These are phyloP conservation scores for Leptographium radiaticola DNA, from an alignment of 2,329 filamentous ascomycete genomes.

Conservation along the genomic window DNA sequence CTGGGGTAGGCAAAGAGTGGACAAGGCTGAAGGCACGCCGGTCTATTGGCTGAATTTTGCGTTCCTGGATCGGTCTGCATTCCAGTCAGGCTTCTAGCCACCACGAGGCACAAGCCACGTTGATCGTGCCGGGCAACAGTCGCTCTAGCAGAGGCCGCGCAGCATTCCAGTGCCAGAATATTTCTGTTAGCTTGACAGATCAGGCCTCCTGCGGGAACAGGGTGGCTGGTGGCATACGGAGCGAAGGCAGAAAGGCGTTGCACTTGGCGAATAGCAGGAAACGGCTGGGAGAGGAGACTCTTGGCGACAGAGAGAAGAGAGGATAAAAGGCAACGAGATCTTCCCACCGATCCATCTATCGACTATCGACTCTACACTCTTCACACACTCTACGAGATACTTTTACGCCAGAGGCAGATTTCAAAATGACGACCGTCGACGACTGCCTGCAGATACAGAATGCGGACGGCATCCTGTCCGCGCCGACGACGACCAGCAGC, in stretches of 20 bases:
- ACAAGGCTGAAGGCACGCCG: background rate
- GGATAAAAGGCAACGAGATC: background rate
- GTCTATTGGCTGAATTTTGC: background rate
- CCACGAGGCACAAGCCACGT: background rate
- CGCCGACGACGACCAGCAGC: slow-evolving; percentile 7
- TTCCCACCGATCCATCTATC: background rate
- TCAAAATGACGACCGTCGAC: slow-evolving; percentile 16
- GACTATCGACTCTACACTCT: too few species aligned
- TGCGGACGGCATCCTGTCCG: slow-evolving; percentile 13
- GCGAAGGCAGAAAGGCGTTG: background rate
- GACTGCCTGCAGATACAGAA: slow-evolving; percentile 15
- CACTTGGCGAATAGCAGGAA: background rate
- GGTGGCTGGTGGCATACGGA: slow-evolving; percentile 2
- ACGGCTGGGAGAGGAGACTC: background rate
- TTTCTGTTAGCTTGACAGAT: background rate
- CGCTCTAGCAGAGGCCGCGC: background rate
- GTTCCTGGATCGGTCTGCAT: background rate
- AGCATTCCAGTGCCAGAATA: background rate
- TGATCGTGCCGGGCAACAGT: background rate
- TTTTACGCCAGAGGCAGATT: too few species aligned
- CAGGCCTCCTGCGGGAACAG: background rate
- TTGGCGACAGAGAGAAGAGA: background rate
- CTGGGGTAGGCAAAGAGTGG: background rate
- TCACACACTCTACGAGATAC: too few species aligned
- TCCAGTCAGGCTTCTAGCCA: background rate